Base-by-base conservation (phyloP, 768 basidiomycete species). In the Agaricus blazei region DNA sequence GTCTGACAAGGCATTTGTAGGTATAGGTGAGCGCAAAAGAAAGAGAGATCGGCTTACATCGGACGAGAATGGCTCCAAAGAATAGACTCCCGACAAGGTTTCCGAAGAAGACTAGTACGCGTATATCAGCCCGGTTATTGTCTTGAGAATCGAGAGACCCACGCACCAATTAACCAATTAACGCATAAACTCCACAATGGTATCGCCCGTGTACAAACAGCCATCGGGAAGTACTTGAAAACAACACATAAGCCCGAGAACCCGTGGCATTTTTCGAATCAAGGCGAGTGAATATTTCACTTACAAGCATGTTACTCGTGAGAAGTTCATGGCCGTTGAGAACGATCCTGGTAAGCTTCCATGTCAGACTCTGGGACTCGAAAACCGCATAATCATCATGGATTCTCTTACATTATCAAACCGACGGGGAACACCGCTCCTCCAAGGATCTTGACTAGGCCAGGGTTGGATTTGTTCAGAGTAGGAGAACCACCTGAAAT, bases 271-370 rank as follows among this genome's bases (percentile, higher is more conserved):
- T 50, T 23, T 26, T 38, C 27, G 9, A 37, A n/a, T 9, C 31
- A 37, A 44, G 40, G 38, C 38, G 23, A 3, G 34, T 19, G 23
- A 3, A 31, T 19, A 28, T 5, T 34, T 34, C 14, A 46, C 66
- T 46, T 58, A 87, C 86, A 85, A 90, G 80, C 80, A 90, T 82
- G 63, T 88, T 87, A 62, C 87, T 88, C 47, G 87, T 89, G 36
- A 89, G 65, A 0, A 90, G 75, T 55, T 90, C 87, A 43, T 82
- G 73, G 1, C 83, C 83, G 68, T 87, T 84, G 12, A 89, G 70
- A 12, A 86, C 77, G 57, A 90, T 87, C 87, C 87, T 89, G 59
- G n/a, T 7, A 34, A 15, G 9, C 26, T 31, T 27, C 11, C 8
- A 28, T n/a, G 3, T 8, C 34, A 3, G 3, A 34, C 34, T 8